Percentiles rank a stretch among this genome's conserved stretches.
These are phyloP conservation scores for Colletotrichum magnum DNA, from an alignment of 2,329 filamentous ascomycete species.

Conservation along the genomic window DNA sequence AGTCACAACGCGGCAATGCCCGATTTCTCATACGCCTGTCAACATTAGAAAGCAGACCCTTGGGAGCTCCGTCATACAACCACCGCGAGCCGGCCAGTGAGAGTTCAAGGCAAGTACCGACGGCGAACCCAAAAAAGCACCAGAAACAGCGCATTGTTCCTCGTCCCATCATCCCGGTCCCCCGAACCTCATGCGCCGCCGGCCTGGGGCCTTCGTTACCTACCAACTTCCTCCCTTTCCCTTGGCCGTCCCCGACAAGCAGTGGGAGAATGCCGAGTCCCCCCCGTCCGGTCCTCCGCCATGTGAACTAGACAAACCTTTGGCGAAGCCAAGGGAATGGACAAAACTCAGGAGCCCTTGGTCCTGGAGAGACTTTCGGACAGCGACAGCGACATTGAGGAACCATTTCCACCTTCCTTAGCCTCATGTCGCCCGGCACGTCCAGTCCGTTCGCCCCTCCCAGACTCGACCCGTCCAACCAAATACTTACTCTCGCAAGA, in stretches of 20 bases:
- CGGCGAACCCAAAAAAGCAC: conserved; percentile 23
- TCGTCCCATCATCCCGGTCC: conserved; percentile 31
- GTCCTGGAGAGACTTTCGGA: background rate
- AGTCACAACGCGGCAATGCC: too few species aligned
- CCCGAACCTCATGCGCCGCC: conserved; percentile 35
- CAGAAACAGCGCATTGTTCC: conserved; percentile 40
- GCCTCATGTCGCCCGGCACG: conserved; percentile 28
- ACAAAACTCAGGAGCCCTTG: background rate
- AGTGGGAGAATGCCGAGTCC: background rate
- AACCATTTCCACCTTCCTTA: background rate
- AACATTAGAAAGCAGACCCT: conserved; percentile 25
- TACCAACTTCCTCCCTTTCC: too few species aligned
- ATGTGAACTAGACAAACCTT: background rate
- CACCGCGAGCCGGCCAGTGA: conserved; percentile 21
- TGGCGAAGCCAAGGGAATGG: too few species aligned
- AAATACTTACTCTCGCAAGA: background rate
- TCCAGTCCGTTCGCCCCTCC: conserved; percentile 30
- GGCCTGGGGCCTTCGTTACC: too few species aligned
- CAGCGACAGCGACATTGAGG: background rate
- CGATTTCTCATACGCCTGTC: conserved; percentile 25
- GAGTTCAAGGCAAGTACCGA: conserved; percentile 20
- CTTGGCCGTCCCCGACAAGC: background rate
- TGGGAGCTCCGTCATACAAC: background rate
- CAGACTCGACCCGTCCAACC: conserved; percentile 18
- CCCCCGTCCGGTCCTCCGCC: background rate